Percentiles rank a stretch among this genome's conserved stretches.
phyloP scores from a whole-genome alignment of 305 asterid species.

The Ilex paraguariensis region DNA sequence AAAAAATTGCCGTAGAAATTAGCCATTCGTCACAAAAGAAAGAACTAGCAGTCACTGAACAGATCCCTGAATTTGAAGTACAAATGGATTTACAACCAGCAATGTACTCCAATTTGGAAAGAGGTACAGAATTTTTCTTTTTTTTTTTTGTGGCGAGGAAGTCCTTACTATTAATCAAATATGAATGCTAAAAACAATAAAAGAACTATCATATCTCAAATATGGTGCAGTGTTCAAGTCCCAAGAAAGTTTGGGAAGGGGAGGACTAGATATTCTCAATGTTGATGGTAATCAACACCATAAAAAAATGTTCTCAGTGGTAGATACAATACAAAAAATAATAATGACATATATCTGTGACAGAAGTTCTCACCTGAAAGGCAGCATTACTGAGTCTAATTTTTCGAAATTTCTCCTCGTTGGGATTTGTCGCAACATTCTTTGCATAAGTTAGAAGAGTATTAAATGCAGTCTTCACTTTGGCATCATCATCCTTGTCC shows the following conservation, averaged over 20 bases:
- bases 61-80: too few relatives aligned
- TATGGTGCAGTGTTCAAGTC: neutral
- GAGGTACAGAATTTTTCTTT: neutral
- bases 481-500: conserved; percentile 77
- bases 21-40: neutral
- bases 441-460: conserved; percentile 81
- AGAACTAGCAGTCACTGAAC: neutral
- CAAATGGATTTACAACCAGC: neutral
- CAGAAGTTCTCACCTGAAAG: conserved; percentile 56
- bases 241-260: neutral
- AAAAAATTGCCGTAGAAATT: too few relatives aligned
- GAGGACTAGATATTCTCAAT: neutral
- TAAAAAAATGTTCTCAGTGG: neutral
- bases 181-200: neutral
- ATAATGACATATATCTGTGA: neutral
- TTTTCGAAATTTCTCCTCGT: conserved; percentile 91
- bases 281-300: neutral
- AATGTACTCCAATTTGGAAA: neutral
- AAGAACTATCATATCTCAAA: too few relatives aligned
- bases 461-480: conserved; percentile 91
- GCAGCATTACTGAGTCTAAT: conserved; percentile 80
- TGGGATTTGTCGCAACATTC: conserved; percentile 88
- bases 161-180: too few relatives aligned
- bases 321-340: neutral
- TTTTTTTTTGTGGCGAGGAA: neutral